phyloP scores from a whole-genome alignment of 2,329 filamentous ascomycete species.

The Dissoconium aciculare region DNA sequence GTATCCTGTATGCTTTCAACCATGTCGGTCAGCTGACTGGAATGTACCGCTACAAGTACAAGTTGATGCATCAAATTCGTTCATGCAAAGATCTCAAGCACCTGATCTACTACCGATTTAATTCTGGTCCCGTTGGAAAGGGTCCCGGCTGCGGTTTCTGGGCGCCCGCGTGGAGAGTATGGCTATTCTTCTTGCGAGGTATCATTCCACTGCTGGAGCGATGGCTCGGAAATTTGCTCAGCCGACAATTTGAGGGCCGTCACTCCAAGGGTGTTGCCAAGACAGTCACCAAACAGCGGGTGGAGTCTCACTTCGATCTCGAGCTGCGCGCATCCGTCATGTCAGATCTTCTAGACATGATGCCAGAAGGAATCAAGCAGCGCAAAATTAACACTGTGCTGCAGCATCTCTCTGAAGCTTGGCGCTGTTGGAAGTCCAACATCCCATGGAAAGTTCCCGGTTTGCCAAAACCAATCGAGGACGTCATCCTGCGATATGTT shows the following conservation, averaged over 20 bases:
- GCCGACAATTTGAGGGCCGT: conserved; percentile 92
- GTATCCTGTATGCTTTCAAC: conserved; percentile 98
- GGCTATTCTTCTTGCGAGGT: conserved; percentile 98
- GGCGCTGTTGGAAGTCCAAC: conserved; percentile 99
- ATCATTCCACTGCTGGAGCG: conserved; percentile 93
- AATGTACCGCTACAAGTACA: conserved; percentile 99
- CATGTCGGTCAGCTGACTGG: conserved; percentile 95
- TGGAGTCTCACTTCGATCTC: conserved; percentile 95
- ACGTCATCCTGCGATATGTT: conserved; percentile 95
- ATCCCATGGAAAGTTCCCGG: conserved; percentile 99
- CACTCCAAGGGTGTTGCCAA: conserved; percentile 98
- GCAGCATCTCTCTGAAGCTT: conserved; percentile 93
- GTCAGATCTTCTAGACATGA: conserved; percentile 99
- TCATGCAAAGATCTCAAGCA: conserved; percentile 99
- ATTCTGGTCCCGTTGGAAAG: conserved; percentile 90
- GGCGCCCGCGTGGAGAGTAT: conserved; percentile 96
- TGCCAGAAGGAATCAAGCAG: conserved; percentile 98
- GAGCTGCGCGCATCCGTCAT: conserved; percentile 96
- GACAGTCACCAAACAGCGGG: conserved; percentile 96
- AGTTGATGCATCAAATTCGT: conserved; percentile 98
- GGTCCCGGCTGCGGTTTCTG: conserved; percentile 97
- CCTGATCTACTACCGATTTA: conserved; percentile 97
- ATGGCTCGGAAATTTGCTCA: conserved; percentile 93
- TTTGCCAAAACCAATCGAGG: conserved; percentile 90
- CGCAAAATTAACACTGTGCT: conserved; percentile 98